A percentile compares a stretch with the other conserved stretches of the same genome.
Conservation (phyloP, 1,139 yeast species). For the Pneumocystis carinii region DNA sequence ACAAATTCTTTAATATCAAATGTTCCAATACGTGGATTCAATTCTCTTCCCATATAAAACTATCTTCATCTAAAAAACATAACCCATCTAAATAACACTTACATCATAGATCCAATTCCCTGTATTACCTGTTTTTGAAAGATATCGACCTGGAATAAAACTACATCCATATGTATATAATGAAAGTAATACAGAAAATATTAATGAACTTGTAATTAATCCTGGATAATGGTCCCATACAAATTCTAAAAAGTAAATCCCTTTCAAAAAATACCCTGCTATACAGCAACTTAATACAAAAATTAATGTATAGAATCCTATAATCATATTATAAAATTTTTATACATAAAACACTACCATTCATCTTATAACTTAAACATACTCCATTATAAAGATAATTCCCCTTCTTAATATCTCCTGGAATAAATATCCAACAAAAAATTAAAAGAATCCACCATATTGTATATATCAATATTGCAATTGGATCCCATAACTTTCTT, state of each 20-base stretch:
- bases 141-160: constrained; percentile 42
- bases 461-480: constrained; percentile 51
- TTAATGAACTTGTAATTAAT: constrained; percentile 45
- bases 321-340: constrained; percentile 25
- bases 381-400: constrained; percentile 63
- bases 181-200: constrained; percentile 52
- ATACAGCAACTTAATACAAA: constrained; percentile 12
- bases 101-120: constrained; percentile 55
- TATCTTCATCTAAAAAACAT: not conserved
- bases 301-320: constrained; percentile 11
- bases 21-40: constrained; percentile 61
- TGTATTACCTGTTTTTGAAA: constrained; percentile 79
- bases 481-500: constrained; percentile 23
- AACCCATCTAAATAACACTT: not conserved
- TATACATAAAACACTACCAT: constrained; percentile 44
- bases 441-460: constrained; percentile 60
- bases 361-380: constrained; percentile 56
- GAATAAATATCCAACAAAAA: constrained; percentile 48
- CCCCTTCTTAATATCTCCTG: constrained; percentile 60
- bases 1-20: constrained; percentile 84
- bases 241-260: constrained; percentile 65
- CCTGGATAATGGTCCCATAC: constrained; percentile 54
- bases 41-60: constrained; percentile 93
- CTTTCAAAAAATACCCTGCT: constrained; percentile 25
- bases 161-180: constrained; percentile 51